A percentile compares a stretch with the other conserved stretches of the same genome.
Evolutionary conservation across 1,284 basidiomycete genomes (phyloP).

Genomic region (Cryptococcus sp.): DNA sequence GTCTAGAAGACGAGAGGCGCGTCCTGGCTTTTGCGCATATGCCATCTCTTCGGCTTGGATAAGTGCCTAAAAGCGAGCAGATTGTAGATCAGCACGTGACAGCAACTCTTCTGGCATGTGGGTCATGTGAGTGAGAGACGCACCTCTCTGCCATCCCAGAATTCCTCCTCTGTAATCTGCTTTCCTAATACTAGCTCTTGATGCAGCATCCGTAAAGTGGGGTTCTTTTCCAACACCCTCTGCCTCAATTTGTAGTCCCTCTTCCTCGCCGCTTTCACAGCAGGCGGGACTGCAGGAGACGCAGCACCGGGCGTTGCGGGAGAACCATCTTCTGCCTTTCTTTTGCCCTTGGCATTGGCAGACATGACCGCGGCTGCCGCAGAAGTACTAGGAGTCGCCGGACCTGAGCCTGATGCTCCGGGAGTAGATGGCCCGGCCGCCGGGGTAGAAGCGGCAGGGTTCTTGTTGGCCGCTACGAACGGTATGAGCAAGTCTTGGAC

Average conservation of each 20-base stretch:
- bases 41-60: constrained; percentile 67
- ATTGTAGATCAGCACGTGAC: constrained; percentile 12
- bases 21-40: constrained; percentile 69
- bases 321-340: constrained; percentile 48
- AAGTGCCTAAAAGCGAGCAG: constrained; percentile 65
- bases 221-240: constrained; percentile 72
- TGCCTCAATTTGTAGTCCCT: constrained; percentile 56
- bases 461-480: constrained; percentile 45
- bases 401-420: constrained; percentile 7
- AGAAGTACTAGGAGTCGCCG: constrained; percentile 17
- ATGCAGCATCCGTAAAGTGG: constrained; percentile 75
- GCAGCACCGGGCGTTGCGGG: background rate
- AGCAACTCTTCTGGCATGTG: background rate
- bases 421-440: constrained; percentile 9
- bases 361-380: constrained; percentile 18
- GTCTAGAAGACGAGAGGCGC: constrained; percentile 82
- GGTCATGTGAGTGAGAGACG: constrained; percentile 25
- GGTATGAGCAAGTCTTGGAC: constrained; percentile 50
- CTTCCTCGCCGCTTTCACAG: constrained; percentile 13
- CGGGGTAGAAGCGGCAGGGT: constrained; percentile 8
- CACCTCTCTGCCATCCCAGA: constrained; percentile 93
- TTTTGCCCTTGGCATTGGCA: constrained; percentile 25
- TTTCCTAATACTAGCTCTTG: constrained; percentile 79
- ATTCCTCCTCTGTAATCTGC: constrained; percentile 86
- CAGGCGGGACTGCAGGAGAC: constrained; percentile 15